phyloP scores from a whole-genome alignment of 2,329 filamentous ascomycete species.

The Microsporum canis region DNA sequence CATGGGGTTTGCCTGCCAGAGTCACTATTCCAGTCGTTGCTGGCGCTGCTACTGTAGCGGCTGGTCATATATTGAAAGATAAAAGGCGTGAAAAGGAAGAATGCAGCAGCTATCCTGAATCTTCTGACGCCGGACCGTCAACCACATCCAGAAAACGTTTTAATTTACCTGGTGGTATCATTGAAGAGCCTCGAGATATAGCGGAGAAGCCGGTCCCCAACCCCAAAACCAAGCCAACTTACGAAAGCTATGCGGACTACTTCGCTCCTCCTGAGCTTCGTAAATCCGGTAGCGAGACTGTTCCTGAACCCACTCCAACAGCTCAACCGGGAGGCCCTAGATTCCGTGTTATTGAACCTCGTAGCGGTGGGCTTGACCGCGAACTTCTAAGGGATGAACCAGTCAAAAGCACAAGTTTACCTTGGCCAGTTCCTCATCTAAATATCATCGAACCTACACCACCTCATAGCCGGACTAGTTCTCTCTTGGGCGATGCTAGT shows the following conservation, averaged over 20 bases:
- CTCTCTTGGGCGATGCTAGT: conserved; percentile 21
- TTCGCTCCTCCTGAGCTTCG: conserved; percentile 32
- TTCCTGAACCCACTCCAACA: conserved; percentile 24
- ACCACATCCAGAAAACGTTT: neutral
- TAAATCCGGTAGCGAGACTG: conserved; percentile 16
- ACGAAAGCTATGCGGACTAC: conserved; percentile 35
- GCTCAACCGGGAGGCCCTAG: neutral
- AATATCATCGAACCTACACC: conserved; percentile 49
- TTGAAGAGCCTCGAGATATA: neutral
- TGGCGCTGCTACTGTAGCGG: conserved; percentile 25
- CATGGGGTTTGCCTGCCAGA: conserved; percentile 21
- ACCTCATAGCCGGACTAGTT: conserved; percentile 37
- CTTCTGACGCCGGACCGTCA: conserved; percentile 7
- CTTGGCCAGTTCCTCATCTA: conserved; percentile 42
- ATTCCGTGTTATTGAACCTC: neutral
- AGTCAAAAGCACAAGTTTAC: conserved; percentile 16
- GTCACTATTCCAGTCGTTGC: conserved; percentile 37
- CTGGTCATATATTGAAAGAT: neutral
- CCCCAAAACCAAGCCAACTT: conserved; percentile 22
- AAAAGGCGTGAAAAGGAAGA: conserved; percentile 13
- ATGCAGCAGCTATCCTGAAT: conserved; percentile 23
- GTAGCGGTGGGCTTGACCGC: neutral
- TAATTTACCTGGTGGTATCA: neutral
- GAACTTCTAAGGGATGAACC: neutral
- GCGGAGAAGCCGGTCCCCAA: conserved; percentile 22